Conservation (phyloP, 2,329 filamentous ascomycete species). For the Nigrospora osmanthi region DNA sequence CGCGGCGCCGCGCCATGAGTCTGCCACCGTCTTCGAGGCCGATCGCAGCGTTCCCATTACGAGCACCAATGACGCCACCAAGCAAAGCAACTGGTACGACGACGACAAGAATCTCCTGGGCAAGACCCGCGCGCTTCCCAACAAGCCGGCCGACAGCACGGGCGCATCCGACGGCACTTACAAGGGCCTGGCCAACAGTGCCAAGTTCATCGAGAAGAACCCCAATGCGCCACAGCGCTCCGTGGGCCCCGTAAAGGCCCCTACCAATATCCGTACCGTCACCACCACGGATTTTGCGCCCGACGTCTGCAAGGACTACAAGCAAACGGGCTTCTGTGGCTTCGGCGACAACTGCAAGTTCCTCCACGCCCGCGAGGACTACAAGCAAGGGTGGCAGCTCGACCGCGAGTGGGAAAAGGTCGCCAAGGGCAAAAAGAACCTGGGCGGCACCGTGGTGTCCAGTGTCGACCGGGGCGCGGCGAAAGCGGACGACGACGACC, state of each 20-base stretch:
- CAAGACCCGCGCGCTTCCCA: slow-evolving; percentile 35
- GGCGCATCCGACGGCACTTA: slow-evolving; percentile 57
- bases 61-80: slow-evolving; percentile 79
- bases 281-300: slow-evolving; percentile 87
- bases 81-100: slow-evolving; percentile 83
- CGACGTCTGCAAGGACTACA: slow-evolving; percentile 93
- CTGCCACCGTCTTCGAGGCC: slow-evolving; percentile 48
- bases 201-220: slow-evolving; percentile 73
- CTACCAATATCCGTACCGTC: slow-evolving; percentile 83
- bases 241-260: slow-evolving; percentile 80
- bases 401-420: slow-evolving; percentile 89
- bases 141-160: slow-evolving; percentile 1
- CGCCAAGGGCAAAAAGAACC: slow-evolving; percentile 61
- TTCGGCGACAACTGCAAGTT: slow-evolving; percentile 80
- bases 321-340: slow-evolving; percentile 64
- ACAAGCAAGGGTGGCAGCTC: slow-evolving; percentile 90
- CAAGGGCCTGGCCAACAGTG: slow-evolving; percentile 65
- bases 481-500: slow-evolving; percentile 32
- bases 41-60: slow-evolving; percentile 56
- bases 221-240: slow-evolving; percentile 61
- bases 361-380: slow-evolving; percentile 67
- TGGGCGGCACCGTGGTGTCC: slow-evolving; percentile 53
- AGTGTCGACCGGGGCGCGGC: slow-evolving; percentile 42
- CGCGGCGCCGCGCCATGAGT: slow-evolving; percentile 28
- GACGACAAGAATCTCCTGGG: slow-evolving; percentile 58